These are phyloP conservation scores for Musa acuminata DNA, from an alignment of 176 grass and related monocot genomes.

Conservation along the genomic window DNA sequence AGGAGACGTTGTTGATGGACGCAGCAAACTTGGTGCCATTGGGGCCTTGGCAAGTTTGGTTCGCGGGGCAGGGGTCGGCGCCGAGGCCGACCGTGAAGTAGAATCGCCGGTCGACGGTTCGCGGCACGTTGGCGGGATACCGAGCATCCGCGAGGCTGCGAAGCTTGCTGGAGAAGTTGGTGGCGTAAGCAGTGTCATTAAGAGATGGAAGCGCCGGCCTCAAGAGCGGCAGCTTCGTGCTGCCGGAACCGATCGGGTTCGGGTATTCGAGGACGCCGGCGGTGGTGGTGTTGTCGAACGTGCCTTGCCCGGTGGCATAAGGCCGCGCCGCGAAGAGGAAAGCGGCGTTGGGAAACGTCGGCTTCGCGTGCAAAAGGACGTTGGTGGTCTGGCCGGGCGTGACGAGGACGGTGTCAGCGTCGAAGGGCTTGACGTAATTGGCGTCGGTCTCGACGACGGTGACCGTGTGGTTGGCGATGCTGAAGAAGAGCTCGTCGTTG, in stretches of 20 bases:
- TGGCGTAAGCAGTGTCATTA: conserved; percentile 50
- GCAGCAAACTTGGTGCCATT: conserved; percentile 47
- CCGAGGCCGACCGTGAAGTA: conserved; percentile 71
- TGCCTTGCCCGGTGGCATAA: conserved; percentile 37
- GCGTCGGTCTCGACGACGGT: background rate
- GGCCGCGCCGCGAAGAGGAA: conserved; percentile 53
- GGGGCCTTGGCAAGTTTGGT: conserved; percentile 57
- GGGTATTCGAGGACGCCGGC: conserved; percentile 53
- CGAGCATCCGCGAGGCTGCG: conserved; percentile 38
- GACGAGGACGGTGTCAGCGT: background rate
- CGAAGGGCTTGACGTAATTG: background rate
- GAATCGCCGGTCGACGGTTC: conserved; percentile 35
- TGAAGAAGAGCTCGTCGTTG: background rate
- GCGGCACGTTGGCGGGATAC: conserved; percentile 42
- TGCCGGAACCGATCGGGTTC: background rate
- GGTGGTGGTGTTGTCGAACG: conserved; percentile 61
- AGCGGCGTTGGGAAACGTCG: conserved; percentile 13
- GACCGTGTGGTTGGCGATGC: background rate
- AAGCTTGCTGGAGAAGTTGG: conserved; percentile 37
- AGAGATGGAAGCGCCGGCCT: conserved; percentile 32
- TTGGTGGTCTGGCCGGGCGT: background rate
- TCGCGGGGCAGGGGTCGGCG: conserved; percentile 37
- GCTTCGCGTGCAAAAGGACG: conserved; percentile 16
- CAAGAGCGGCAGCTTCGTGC: conserved; percentile 25
- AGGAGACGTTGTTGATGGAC: conserved; percentile 61